These are phyloP conservation scores for Carex cristatella DNA, from an alignment of 176 grass and related monocot genomes.

Conservation along the genomic window DNA sequence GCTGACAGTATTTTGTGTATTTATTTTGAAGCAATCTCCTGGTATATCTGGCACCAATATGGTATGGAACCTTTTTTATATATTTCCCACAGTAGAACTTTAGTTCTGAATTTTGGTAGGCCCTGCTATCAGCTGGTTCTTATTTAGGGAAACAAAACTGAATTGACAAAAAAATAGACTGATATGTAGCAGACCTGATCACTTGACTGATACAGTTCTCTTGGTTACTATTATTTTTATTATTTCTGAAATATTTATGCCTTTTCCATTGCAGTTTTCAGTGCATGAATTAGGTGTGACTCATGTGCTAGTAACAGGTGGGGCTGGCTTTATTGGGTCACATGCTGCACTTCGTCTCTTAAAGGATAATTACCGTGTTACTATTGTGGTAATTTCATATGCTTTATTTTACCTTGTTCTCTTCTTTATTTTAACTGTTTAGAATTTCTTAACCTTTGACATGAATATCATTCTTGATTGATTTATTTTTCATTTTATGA, in stretches of 20 bases:
- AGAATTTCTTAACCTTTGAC: neutral
- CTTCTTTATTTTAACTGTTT: neutral
- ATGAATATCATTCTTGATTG: neutral
- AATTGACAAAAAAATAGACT: neutral
- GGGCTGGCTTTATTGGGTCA: slow-evolving; percentile 89
- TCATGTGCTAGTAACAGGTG: slow-evolving; percentile 95
- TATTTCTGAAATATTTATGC: slow-evolving; percentile 10
- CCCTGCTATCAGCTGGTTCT: neutral
- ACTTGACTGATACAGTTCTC: neutral
- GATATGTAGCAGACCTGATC: neutral
- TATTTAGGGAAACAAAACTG: neutral
- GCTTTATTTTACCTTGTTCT: neutral
- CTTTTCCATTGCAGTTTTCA: slow-evolving; percentile 64
- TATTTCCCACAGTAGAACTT: slow-evolving; percentile 15
- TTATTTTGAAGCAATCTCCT: slow-evolving; percentile 94
- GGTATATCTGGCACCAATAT: slow-evolving; percentile 63
- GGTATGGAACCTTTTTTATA: slow-evolving; percentile 46
- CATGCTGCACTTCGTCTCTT: slow-evolving; percentile 94
- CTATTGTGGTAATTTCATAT: slow-evolving; percentile 87
- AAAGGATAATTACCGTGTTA: slow-evolving; percentile 79
- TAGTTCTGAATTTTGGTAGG: neutral
- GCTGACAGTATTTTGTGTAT: slow-evolving; percentile 74
- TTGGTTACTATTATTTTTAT: neutral
- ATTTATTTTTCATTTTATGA: neutral
- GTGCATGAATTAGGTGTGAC: slow-evolving; percentile 82